Evolutionary conservation across 2,329 filamentous ascomycete species (phyloP).

Genomic region (Diaporthe longicolla): DNA sequence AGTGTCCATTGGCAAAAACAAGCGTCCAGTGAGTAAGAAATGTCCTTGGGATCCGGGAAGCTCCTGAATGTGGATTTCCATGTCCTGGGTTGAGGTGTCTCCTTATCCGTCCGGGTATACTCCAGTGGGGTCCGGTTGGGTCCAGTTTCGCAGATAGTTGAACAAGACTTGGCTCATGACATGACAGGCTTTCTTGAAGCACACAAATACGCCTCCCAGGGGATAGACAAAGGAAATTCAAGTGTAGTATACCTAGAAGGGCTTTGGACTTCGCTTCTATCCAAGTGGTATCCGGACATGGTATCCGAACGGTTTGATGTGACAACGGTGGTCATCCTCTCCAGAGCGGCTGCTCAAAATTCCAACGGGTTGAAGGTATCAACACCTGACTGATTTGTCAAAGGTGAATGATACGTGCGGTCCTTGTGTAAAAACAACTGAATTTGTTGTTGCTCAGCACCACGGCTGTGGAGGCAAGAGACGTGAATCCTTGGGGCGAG

Average conservation of each 20-base stretch:
- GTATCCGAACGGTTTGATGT: conserved; percentile 57
- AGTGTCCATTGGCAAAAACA: background rate
- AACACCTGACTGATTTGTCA: conserved; percentile 40
- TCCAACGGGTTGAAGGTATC: conserved; percentile 41
- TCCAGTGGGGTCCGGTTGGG: conserved; percentile 39
- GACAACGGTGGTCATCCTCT: conserved; percentile 66
- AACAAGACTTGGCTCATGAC: conserved; percentile 36
- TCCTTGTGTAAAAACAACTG: conserved; percentile 42
- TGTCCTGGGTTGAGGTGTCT: conserved; percentile 5
- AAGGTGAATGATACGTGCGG: conserved; percentile 31
- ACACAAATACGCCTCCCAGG: conserved; percentile 57
- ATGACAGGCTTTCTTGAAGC: conserved; percentile 47
- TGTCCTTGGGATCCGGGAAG: background rate
- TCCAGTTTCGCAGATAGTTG: conserved; percentile 45
- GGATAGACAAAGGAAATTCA: conserved; percentile 64
- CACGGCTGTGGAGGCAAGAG: conserved; percentile 35
- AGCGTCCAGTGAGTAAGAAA: background rate
- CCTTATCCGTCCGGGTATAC: background rate
- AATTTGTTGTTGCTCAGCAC: conserved; percentile 36
- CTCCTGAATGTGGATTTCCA: background rate
- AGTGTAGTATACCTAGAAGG: conserved; percentile 71
- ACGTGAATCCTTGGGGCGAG: conserved; percentile 28
- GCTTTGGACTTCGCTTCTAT: conserved; percentile 72
- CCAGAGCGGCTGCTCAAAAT: conserved; percentile 50
- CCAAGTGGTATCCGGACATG: conserved; percentile 69